Evolutionary conservation across 306 rosid species (phyloP).

Genomic region (Hylodesmum podocarpum): DNA sequence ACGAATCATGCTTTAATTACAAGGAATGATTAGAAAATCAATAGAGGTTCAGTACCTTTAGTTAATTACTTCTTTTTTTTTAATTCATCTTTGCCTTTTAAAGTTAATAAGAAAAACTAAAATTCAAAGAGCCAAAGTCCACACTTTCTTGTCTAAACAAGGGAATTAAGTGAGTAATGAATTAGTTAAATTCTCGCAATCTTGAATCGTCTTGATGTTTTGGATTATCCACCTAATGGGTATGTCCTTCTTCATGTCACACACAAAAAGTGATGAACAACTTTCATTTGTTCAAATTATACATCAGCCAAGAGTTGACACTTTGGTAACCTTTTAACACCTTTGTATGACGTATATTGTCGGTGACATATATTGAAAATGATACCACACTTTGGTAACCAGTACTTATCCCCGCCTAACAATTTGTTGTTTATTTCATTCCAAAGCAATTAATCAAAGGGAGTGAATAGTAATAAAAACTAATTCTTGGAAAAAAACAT

Average conservation of each 20-base stretch:
- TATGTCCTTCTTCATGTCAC: not conserved
- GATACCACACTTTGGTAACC: not conserved
- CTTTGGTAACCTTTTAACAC: not conserved
- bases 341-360: not conserved
- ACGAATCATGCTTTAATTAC: not conserved
- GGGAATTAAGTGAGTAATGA: not conserved
- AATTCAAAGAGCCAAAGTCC: not conserved
- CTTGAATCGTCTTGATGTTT: not conserved
- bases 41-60: not conserved
- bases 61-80: no score
- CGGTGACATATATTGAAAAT: constrained; percentile 27
- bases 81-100: not conserved
- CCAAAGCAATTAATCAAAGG: not conserved
- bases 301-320: not conserved
- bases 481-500: not conserved
- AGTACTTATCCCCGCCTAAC: not conserved
- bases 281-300: not conserved
- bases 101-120: no score
- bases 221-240: not conserved
- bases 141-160: not conserved
- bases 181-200: not conserved
- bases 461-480: not conserved
- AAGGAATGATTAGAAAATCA: no score
- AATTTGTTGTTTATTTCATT: not conserved
- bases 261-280: not conserved